A percentile compares a stretch with the other conserved stretches of the same genome.
phyloP scores from a whole-genome alignment of 2,329 filamentous ascomycete species.

The Pseudocercospora vitis region DNA sequence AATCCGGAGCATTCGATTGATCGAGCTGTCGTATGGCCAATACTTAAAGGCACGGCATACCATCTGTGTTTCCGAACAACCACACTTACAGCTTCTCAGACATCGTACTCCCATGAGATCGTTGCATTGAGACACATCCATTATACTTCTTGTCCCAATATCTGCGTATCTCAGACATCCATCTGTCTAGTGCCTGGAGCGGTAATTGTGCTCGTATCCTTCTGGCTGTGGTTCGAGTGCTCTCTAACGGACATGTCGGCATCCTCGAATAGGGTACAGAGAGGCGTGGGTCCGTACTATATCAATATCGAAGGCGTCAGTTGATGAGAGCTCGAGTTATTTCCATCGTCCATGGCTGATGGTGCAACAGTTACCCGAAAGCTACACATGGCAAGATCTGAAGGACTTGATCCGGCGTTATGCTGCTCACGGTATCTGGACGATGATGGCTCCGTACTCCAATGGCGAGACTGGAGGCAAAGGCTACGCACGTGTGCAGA shows the following conservation, averaged over 20 bases:
- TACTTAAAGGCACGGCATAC: slow-evolving; percentile 5
- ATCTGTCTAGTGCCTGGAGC: neutral
- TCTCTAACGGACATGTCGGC: slow-evolving; percentile 16
- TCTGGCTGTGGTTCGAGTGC: slow-evolving; percentile 5
- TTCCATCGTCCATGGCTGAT: slow-evolving; percentile 3
- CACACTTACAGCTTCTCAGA: neutral
- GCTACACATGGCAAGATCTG: slow-evolving; percentile 37
- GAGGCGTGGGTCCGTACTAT: slow-evolving; percentile 22
- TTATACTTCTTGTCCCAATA: neutral
- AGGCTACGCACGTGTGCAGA: slow-evolving; percentile 30
- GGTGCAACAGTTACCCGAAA: slow-evolving; percentile 27
- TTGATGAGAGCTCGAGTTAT: neutral
- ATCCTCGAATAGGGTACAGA: slow-evolving; percentile 4
- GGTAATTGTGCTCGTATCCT: slow-evolving; percentile 4
- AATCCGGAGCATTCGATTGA: neutral
- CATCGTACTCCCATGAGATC: neutral
- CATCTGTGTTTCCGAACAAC: slow-evolving; percentile 3
- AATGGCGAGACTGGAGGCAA: slow-evolving; percentile 27
- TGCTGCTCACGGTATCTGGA: slow-evolving; percentile 35
- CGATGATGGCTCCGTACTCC: slow-evolving; percentile 29
- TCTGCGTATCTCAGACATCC: neutral
- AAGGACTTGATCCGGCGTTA: slow-evolving; percentile 34
- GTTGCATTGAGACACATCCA: neutral
- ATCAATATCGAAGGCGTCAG: slow-evolving; percentile 29
- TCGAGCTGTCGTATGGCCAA: neutral